Percentiles rank a stretch among this genome's conserved stretches.
Conservation (phyloP, 192 early-diverging fungal species). For the Coemansia sp. region DNA sequence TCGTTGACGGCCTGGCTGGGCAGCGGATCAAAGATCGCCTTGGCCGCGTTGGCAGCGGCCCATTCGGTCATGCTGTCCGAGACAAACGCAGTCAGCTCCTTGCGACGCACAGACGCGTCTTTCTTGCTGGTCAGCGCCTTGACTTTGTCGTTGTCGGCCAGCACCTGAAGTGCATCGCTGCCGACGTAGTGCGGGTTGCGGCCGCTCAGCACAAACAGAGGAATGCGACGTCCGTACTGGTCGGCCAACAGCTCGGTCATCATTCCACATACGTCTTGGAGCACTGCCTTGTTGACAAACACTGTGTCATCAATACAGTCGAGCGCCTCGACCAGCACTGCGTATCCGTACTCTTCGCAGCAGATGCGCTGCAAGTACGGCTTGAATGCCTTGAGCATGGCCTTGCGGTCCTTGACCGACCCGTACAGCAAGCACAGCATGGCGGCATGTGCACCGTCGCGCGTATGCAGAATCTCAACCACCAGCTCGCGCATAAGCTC, state of each 20-base stretch:
- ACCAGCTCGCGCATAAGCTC: conserved; percentile 80
- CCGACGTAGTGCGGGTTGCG: conserved; percentile 74
- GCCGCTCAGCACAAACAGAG: conserved; percentile 79
- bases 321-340: conserved; percentile 77
- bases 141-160: conserved; percentile 68
- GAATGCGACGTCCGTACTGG: conserved; percentile 75
- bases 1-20: conserved; percentile 72
- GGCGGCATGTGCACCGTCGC: conserved; percentile 83
- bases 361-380: conserved; percentile 76
- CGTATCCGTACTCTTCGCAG: conserved; percentile 85
- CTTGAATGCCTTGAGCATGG: conserved; percentile 83
- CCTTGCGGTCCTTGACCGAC: conserved; percentile 87
- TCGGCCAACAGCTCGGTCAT: conserved; percentile 62
- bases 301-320: conserved; percentile 95
- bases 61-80: conserved; percentile 63
- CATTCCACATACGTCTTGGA: conserved; percentile 55
- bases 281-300: conserved; percentile 71
- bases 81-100: conserved; percentile 68
- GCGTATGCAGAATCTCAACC: conserved; percentile 86
- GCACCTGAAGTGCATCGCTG: conserved; percentile 63
- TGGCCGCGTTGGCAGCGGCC: conserved; percentile 53
- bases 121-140: conserved; percentile 83
- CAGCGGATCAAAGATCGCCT: conserved; percentile 64
- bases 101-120: conserved; percentile 63
- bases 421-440: conserved; percentile 80